Percentiles rank a stretch among this genome's conserved stretches.
Conservation (phyloP, 805 yeast species). For the Monosporozyma servazzii region DNA sequence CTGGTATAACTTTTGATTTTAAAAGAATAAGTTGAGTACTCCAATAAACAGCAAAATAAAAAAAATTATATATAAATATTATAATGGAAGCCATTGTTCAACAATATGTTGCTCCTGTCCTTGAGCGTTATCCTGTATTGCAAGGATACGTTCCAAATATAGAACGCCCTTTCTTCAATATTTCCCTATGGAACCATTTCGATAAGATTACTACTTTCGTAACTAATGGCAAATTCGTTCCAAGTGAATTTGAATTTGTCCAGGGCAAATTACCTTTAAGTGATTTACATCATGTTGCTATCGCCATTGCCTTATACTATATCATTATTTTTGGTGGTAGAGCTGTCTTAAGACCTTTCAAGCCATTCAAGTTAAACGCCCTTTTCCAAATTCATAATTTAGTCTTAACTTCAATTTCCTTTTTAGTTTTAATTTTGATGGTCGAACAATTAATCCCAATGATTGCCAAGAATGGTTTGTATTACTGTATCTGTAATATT, state of each 20-base stretch:
- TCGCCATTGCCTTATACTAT: constrained; percentile 63
- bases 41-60: neutral
- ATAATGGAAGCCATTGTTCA: constrained; percentile 10
- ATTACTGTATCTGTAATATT: constrained; percentile 72
- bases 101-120: constrained; percentile 14
- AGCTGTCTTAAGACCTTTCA: constrained; percentile 42
- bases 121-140: constrained; percentile 16
- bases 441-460: constrained; percentile 83
- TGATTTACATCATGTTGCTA: constrained; percentile 48
- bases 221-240: constrained; percentile 23
- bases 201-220: constrained; percentile 15
- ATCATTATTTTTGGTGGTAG: constrained; percentile 81
- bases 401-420: constrained; percentile 59
- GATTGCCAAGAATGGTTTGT: constrained; percentile 62
- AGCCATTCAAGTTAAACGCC: constrained; percentile 64
- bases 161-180: constrained; percentile 30
- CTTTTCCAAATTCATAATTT: constrained; percentile 84
- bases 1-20: neutral
- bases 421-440: constrained; percentile 55
- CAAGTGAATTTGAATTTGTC: constrained; percentile 51
- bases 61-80: no score
- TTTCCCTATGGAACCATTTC: constrained; percentile 26
- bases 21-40: neutral
- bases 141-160: constrained; percentile 22
- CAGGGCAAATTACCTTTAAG: constrained; percentile 61